Conservation (phyloP, 1,284 basidiomycete genomes). For the Rhodotorula sp. region DNA sequence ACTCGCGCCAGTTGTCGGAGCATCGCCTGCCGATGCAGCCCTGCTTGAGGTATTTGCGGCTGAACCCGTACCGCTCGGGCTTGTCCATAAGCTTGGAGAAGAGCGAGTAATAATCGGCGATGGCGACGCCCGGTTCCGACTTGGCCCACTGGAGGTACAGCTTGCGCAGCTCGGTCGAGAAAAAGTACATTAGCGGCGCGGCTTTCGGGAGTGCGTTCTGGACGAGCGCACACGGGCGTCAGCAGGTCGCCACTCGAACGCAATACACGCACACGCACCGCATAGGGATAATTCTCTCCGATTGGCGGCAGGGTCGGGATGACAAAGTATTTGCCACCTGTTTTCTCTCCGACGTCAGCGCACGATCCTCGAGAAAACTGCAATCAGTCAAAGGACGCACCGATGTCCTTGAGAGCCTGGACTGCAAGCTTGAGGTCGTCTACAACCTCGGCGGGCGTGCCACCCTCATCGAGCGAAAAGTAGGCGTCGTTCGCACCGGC, state of each 20-base stretch:
- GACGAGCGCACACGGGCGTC: background rate
- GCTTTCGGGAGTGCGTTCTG: slow-evolving; percentile 22
- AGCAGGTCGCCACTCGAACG: background rate
- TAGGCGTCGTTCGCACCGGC: slow-evolving; percentile 29
- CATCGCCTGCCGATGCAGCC: slow-evolving; percentile 19
- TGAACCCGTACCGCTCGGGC: slow-evolving; percentile 15
- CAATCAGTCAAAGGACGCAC: no score
- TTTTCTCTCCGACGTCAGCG: background rate
- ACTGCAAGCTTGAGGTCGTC: slow-evolving; percentile 14
- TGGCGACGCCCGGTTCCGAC: slow-evolving; percentile 8
- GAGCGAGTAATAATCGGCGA: slow-evolving; percentile 24
- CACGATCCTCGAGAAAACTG: background rate
- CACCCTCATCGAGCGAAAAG: slow-evolving; percentile 11
- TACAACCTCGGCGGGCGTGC: slow-evolving; percentile 11
- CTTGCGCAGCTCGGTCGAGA: slow-evolving; percentile 19
- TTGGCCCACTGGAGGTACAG: slow-evolving; percentile 18
- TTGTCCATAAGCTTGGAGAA: slow-evolving; percentile 10
- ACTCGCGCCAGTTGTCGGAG: slow-evolving; percentile 6
- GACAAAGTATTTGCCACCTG: slow-evolving; percentile 22
- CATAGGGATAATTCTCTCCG: slow-evolving; percentile 25
- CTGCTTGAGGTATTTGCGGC: slow-evolving; percentile 7
- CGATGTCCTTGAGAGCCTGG: slow-evolving; percentile 10
- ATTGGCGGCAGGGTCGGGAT: slow-evolving; percentile 24
- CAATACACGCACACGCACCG: background rate
- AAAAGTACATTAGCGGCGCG: slow-evolving; percentile 12